Percentiles rank a stretch among this genome's conserved stretches.
Evolutionary conservation across 352 stramenopile species (phyloP).

Genomic region (Phytophthora pseudosyringae): DNA sequence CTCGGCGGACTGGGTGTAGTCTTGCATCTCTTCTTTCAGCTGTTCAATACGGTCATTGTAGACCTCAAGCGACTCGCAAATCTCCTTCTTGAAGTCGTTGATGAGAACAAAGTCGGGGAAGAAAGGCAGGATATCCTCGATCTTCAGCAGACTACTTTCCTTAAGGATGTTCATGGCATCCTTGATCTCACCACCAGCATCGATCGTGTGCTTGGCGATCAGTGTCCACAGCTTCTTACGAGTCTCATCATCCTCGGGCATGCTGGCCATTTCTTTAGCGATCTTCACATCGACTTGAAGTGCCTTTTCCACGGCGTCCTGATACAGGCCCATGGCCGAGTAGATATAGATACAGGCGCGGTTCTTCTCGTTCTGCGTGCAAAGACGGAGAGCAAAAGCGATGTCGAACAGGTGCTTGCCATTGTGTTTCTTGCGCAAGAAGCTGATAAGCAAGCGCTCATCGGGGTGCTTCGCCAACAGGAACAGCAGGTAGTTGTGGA

Average conservation of each 20-base stretch:
- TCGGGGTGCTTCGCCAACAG: slow-evolving; percentile 91
- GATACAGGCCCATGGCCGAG: slow-evolving; percentile 92
- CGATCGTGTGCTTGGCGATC: slow-evolving; percentile 93
- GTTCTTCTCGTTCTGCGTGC: slow-evolving; percentile 93
- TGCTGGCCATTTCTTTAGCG: slow-evolving; percentile 93
- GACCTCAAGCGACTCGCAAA: slow-evolving; percentile 91
- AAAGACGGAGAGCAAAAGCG: slow-evolving; percentile 92
- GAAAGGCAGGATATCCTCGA: slow-evolving; percentile 95
- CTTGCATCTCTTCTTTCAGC: slow-evolving; percentile 94
- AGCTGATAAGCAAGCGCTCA: slow-evolving; percentile 90
- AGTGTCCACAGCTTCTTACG: slow-evolving; percentile 94
- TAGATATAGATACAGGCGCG: slow-evolving; percentile 96
- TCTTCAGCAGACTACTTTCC: slow-evolving; percentile 89
- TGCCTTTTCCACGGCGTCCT: slow-evolving; percentile 92
- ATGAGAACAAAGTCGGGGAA: slow-evolving; percentile 96
- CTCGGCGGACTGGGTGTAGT: slow-evolving; percentile 92
- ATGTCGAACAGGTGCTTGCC: slow-evolving; percentile 92
- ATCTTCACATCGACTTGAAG: slow-evolving; percentile 93
- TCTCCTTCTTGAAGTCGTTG: slow-evolving; percentile 96
- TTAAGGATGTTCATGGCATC: slow-evolving; percentile 88
- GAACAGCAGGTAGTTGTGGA: slow-evolving; percentile 94
- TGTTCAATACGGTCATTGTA: slow-evolving; percentile 93
- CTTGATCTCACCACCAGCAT: slow-evolving; percentile 86
- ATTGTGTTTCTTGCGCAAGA: slow-evolving; percentile 90
- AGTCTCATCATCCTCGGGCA: slow-evolving; percentile 89